phyloP scores from a whole-genome alignment of 345 rosid genomes.

The Ceriops decandra region DNA sequence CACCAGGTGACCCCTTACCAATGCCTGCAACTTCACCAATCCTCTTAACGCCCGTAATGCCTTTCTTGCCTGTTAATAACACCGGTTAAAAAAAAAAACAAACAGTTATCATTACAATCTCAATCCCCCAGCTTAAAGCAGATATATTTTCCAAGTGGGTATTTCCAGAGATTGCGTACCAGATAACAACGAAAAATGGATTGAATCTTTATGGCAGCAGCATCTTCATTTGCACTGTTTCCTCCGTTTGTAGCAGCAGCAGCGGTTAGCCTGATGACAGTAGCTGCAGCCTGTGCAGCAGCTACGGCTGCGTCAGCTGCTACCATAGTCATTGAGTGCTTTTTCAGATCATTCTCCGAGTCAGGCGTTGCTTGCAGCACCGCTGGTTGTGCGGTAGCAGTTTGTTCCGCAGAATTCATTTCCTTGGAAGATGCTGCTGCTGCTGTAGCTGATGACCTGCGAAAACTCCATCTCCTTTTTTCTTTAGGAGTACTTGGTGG shows the following conservation, averaged over 20 bases:
- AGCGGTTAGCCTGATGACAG: constrained; percentile 40
- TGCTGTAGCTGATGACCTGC: constrained; percentile 69
- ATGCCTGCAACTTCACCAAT: constrained; percentile 35
- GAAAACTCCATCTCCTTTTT: constrained; percentile 83
- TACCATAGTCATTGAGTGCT: constrained; percentile 44
- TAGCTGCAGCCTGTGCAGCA: constrained; percentile 53
- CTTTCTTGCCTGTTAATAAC: constrained; percentile 66
- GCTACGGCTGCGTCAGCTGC: constrained; percentile 45
- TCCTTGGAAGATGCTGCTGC: constrained; percentile 37
- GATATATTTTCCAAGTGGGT: too few relatives aligned
- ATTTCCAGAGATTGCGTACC: constrained; percentile 37
- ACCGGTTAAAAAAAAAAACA: background rate
- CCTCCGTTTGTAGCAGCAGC: constrained; percentile 20
- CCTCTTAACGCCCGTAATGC: constrained; percentile 69
- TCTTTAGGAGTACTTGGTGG: constrained; percentile 66
- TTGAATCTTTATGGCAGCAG: constrained; percentile 69
- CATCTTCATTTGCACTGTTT: constrained; percentile 42
- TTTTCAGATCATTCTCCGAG: constrained; percentile 40
- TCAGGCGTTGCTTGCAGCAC: constrained; percentile 13
- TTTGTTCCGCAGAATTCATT: constrained; percentile 12
- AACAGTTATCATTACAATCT: too few relatives aligned
- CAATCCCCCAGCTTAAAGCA: too few relatives aligned
- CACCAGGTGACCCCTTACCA: constrained; percentile 34
- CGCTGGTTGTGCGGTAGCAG: background rate
- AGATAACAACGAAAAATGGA: constrained; percentile 72